Conservation (phyloP, 306 rosid genomes). For the Prunus salicina region DNA sequence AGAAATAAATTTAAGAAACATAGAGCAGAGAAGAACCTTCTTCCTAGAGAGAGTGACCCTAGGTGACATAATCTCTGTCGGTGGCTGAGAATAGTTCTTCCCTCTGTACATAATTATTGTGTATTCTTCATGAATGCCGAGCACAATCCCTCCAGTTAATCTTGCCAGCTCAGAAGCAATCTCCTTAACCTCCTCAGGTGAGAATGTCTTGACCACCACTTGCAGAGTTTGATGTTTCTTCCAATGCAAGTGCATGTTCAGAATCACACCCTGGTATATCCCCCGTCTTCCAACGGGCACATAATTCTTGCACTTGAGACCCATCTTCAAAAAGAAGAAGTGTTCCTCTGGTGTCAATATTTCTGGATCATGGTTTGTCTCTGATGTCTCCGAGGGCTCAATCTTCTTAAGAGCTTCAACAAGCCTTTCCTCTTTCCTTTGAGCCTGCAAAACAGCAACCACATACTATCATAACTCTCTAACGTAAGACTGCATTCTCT, state of each 20-base stretch:
- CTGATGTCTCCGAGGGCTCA: conserved; percentile 77
- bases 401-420: conserved; percentile 70
- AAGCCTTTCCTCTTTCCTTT: conserved; percentile 67
- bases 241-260: conserved; percentile 99
- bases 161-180: conserved; percentile 89
- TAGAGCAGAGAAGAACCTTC: conserved; percentile 49
- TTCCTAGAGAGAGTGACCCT: conserved; percentile 82
- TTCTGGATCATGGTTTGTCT: conserved; percentile 88
- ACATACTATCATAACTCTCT: background rate
- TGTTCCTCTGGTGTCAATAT: conserved; percentile 95
- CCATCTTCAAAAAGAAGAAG: conserved; percentile 93
- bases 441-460: conserved; percentile 55
- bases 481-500: background rate
- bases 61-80: conserved; percentile 97
- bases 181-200: conserved; percentile 88
- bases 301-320: conserved; percentile 81
- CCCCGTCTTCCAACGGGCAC: conserved; percentile 97
- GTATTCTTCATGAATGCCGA: conserved; percentile 79
- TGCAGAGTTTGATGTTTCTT: conserved; percentile 90
- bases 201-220: conserved; percentile 85
- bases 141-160: conserved; percentile 86
- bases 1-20: background rate
- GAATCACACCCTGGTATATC: conserved; percentile 90
- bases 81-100: conserved; percentile 94
- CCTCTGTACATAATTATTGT: conserved; percentile 96